phyloP scores from a whole-genome alignment of 129 eudicot genomes.

The Centella asiatica region DNA sequence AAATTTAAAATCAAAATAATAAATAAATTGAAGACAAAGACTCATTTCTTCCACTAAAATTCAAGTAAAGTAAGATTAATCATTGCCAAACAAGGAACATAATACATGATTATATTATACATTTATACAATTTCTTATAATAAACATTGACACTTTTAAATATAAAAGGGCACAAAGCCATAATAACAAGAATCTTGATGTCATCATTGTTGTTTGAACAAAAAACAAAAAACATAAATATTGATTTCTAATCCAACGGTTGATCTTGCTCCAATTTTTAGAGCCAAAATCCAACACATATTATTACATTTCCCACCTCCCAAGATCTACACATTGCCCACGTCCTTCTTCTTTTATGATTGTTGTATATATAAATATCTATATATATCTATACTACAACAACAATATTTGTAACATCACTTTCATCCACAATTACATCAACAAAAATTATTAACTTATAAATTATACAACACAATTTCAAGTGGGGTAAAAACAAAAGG shows the following conservation, averaged over 20 bases:
- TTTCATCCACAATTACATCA: background rate
- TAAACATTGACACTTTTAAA: too few species aligned
- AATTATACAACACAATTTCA: background rate
- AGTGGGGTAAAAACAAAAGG: background rate
- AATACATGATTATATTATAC: background rate
- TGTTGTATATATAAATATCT: constrained; percentile 18
- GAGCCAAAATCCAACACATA: constrained; percentile 21
- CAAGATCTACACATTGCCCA: constrained; percentile 22
- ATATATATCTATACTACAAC: constrained; percentile 34
- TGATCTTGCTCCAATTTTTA: constrained; percentile 26
- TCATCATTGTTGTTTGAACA: constrained; percentile 9
- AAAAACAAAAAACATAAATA: constrained; percentile 10
- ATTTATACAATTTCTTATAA: too few species aligned
- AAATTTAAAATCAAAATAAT: too few species aligned
- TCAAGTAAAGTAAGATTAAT: background rate
- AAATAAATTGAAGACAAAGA: too few species aligned
- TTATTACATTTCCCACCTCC: constrained; percentile 21
- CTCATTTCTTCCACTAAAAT: background rate
- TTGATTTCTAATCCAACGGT: constrained; percentile 15
- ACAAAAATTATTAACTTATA: constrained; percentile 6
- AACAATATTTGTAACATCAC: background rate
- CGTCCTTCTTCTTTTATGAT: constrained; percentile 15
- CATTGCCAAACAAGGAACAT: constrained; percentile 8
- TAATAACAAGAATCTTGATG: constrained; percentile 17
- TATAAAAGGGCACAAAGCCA: constrained; percentile 1